A percentile compares a stretch with the other conserved stretches of the same genome.
phyloP scores from a whole-genome alignment of 441 rosid species.

The Heliophila coronopifolia region DNA sequence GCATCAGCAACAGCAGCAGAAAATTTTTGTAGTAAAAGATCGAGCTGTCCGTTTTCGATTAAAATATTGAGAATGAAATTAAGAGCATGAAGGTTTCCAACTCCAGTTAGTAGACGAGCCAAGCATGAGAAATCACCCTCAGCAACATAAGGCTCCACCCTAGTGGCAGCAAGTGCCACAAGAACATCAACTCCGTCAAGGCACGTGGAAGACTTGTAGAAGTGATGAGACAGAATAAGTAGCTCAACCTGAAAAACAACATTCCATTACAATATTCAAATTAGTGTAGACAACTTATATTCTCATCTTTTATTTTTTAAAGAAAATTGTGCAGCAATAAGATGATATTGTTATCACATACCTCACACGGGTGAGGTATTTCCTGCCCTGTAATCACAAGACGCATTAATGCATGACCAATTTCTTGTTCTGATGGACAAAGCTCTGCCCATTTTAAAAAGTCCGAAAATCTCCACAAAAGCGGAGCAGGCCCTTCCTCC shows the following conservation, averaged over 20 bases:
- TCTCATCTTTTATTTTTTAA: conserved; percentile 5
- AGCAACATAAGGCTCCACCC: conserved; percentile 85
- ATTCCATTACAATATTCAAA: conserved; percentile 11
- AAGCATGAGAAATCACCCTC: conserved; percentile 95
- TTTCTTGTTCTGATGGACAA: conserved; percentile 96
- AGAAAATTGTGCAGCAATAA: not conserved
- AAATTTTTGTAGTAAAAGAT: conserved; percentile 89
- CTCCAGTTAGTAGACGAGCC: conserved; percentile 91
- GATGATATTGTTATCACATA: too few species aligned
- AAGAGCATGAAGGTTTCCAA: conserved; percentile 91
- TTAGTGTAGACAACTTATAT: conserved; percentile 1
- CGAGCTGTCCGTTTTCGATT: conserved; percentile 90
- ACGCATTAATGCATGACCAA: conserved; percentile 98
- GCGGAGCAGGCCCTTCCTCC: conserved; percentile 98
- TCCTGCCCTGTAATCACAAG: conserved; percentile 95
- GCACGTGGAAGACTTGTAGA: conserved; percentile 96
- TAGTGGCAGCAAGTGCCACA: conserved; percentile 92
- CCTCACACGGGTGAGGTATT: conserved; percentile 99
- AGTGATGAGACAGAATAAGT: conserved; percentile 92
- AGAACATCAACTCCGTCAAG: conserved; percentile 99
- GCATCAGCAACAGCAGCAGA: conserved; percentile 90
- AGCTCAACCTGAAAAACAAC: conserved; percentile 73
- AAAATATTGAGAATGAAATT: conserved; percentile 92
- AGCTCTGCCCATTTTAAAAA: conserved; percentile 97
- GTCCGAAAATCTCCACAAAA: conserved; percentile 96